These are phyloP conservation scores for Zostera marina DNA, from an alignment of 116 monocot species.

Conservation along the genomic window DNA sequence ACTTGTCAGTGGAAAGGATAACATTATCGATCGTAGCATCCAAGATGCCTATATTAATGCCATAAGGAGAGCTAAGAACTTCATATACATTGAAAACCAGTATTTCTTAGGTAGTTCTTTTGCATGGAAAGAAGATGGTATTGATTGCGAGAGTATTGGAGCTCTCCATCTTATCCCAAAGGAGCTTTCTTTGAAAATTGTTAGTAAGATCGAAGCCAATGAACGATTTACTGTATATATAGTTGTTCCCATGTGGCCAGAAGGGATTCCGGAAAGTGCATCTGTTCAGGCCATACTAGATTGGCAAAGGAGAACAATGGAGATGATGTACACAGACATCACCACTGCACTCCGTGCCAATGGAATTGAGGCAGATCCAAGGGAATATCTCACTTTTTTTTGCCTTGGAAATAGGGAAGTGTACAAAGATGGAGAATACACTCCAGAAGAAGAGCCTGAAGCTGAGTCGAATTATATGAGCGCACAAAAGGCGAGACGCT, in stretches of 20 bases:
- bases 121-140: conserved; percentile 33
- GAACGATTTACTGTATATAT: conserved; percentile 48
- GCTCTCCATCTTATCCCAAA: conserved; percentile 53
- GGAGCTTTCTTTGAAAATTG: conserved; percentile 52
- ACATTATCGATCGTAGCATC: conserved; percentile 54
- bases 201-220: conserved; percentile 49
- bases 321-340: conserved; percentile 56
- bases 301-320: conserved; percentile 62
- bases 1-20: conserved; percentile 47
- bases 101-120: conserved; percentile 65
- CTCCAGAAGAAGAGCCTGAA: conserved; percentile 27
- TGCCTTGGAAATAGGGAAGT: conserved; percentile 53
- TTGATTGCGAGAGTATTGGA: conserved; percentile 32
- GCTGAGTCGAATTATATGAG: conserved; percentile 29
- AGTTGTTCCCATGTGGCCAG: conserved; percentile 73
- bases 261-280: conserved; percentile 44
- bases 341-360: conserved; percentile 27
- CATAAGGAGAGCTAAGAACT: conserved; percentile 40
- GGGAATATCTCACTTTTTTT: conserved; percentile 46
- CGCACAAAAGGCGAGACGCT: conserved; percentile 43
- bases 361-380: conserved; percentile 31
- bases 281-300: conserved; percentile 61
- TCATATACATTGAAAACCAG: conserved; percentile 71
- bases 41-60: conserved; percentile 58
- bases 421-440: conserved; percentile 19